Evolutionary conservation across 2,329 filamentous ascomycete species (phyloP).

Genomic region (Lachnellula willkommii): DNA sequence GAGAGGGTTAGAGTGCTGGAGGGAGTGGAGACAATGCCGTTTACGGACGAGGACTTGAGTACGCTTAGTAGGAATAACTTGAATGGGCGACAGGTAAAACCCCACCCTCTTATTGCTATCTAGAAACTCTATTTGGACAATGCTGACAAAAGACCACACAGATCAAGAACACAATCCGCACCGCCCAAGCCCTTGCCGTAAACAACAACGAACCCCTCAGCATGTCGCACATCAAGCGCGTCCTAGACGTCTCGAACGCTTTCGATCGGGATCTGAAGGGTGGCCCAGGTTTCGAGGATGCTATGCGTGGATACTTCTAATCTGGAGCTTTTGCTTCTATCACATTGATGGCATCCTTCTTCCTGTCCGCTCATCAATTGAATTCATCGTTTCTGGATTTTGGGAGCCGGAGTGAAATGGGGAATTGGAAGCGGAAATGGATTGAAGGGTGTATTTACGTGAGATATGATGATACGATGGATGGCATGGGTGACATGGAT

Average conservation of each 20-base stretch:
- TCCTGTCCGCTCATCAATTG: no score
- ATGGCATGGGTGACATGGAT: no score
- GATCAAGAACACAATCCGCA: constrained; percentile 86
- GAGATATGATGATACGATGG: no score
- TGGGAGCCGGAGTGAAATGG: no score
- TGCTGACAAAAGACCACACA: constrained; percentile 35
- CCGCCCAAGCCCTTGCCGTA: constrained; percentile 75
- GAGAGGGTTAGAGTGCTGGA: constrained; percentile 64
- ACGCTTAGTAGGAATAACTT: constrained; percentile 61
- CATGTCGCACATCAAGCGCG: constrained; percentile 74
- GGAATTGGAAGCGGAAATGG: no score
- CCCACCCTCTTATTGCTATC: background rate
- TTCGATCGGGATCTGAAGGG: constrained; percentile 83
- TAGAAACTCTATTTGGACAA: background rate
- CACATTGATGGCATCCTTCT: no score
- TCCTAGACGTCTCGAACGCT: constrained; percentile 76
- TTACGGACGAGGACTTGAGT: constrained; percentile 63
- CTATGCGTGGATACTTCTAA: constrained; percentile 70
- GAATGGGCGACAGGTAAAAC: constrained; percentile 59
- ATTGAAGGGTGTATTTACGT: no score
- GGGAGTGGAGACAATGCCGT: constrained; percentile 52
- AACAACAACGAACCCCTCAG: constrained; percentile 65
- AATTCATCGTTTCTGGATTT: no score
- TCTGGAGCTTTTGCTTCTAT: background rate
- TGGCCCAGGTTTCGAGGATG: constrained; percentile 72